Evolutionary conservation across 2,329 filamentous ascomycete genomes (phyloP), one percentile per base, ranked within the genome.

Genomic region (Davidsoniella neocaledoniae): DNA sequence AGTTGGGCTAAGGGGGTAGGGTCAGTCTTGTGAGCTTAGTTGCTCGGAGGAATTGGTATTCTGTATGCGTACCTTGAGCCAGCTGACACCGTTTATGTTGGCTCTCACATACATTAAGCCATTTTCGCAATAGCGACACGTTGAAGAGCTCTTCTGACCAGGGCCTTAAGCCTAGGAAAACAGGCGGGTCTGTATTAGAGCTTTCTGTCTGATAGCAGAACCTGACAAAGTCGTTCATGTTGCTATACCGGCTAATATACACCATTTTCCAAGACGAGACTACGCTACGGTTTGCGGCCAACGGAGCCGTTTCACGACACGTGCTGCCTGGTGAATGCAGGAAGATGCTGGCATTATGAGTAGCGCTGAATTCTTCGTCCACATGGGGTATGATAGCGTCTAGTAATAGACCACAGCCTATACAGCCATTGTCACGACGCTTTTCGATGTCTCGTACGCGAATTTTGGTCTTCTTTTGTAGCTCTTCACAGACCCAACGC

Each of bases 101-200:
- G n/a, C 23, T 17, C n/a, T 33, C 25, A 19, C 39, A 49, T 3
- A 49, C 26, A 12, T 7, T 16, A 16, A 43, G 14, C 25, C 46
- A 49, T 5, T 39, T n/a, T 6, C 26, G 21, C 12, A 49, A 21
- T 10, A 49, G n/a, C 17, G 21, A 29, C 7, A 49, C 29, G 21
- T 49, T 25, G 19, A 49, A 49, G 25, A 42, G 42, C n/a, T 39
- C 46, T 16, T 43, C 37, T 2, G 14, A 25, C 46, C 46, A 49
- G n/a, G 46, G 38, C 46, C 33, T 38, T 5, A 37, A 14, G 4
- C 5, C 23, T 17, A 19, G 17, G 12, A n/a, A 25, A 5, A 33
- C 25, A 4, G 21, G 17, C 37, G 21, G 25, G 4, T 14, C 14
- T n/a, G 10, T 25, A 8, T 23, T 43, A 1, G 40, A 43, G 40